Evolutionary conservation across 2,329 filamentous ascomycete species (phyloP), one percentile per base, ranked within the genome.

Genomic region (Fonsecaea nubica): DNA sequence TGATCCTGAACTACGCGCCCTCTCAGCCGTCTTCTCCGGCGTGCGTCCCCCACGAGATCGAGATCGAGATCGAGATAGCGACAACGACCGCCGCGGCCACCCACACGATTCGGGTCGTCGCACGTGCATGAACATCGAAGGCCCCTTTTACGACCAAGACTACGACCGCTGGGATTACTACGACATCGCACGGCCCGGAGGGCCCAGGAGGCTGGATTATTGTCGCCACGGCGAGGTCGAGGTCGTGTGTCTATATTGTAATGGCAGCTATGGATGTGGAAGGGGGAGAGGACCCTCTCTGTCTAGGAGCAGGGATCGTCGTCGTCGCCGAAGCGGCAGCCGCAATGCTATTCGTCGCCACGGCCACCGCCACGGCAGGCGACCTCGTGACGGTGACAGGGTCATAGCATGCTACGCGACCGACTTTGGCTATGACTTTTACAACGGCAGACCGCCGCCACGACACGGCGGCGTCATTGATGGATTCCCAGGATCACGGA

Each of bases 1-100:
- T 4, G 45, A 50, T 25, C 45, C 45, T 21, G 62, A 55, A 54
- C 8, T 15, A 1, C 45, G 62, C 15, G 38, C 53, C 38, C 48
- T 42, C 45, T 35, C 30, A 15, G 55, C 45, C 33, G 38, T 57
- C 36, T 48, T 63, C 21, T 38, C 60, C 10, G 60, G 60, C 13
- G 25, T 63, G 4, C 25, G 3, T 6, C 33, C 5, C 55, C 33
- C 40, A n/a, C 40, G 40, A n/a, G 4, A 2, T 25, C 25, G 25
- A 25, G 25, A 25, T 25, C 25, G 25, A 25, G 25, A 25, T 3
- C 25, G 25, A 25, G 25, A 25, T 3, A 25, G 25, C 25, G 25
- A 25, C 3, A 25, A 25, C 25, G 2, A 25, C 25, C 25, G 25
- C 25, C 25, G 25, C 25, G 25, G 25, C 25, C 25, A 25, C 25